Base-by-base conservation (phyloP, 139 green algal species). In the Astrephomene gubernaculifera region DNA sequence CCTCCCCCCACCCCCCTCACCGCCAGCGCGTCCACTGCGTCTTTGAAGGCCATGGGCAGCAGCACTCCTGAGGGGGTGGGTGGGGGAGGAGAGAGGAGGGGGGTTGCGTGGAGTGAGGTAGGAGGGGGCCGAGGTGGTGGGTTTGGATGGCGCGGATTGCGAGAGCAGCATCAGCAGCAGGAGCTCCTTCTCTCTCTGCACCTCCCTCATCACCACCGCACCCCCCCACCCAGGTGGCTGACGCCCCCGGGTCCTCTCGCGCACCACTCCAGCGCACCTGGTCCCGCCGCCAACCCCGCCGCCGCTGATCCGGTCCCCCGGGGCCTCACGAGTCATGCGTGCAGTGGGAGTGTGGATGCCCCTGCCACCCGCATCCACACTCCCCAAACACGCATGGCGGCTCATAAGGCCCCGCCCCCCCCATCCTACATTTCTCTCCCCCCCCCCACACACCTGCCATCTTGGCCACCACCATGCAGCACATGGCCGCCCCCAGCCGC, bases 31-130 rank as follows among this genome's bases (percentile, higher is more conserved):
- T 98, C 95, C 4, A 98, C 90, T 1, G 94, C 96, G 0, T 83
- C 53, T 70, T 97, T 97, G 45, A 98, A 93, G 76, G 90, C 94
- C 22, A 97, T 49, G 1, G 96, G 96, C 27, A 91, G 90, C 10
- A 90, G 71, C 49, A 98, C 71, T 43, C 96, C 96, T 92, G 95
- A 86, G 53, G 63, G 33, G 44, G 87, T 25, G 71, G 64, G 25
- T 8, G 24, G 39, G 29, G 21, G 71, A 36, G 3, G 14, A 10
- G 69, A 22, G 29, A 44, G 14, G 67, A 36, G 36, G 54, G 41
- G 63, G 33, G 44, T 86, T 25, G 71, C 53, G 25, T 8, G 24
- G 39, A 22, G 21, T 67, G 29, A 3, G 14, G 21, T 54, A 22
- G 29, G 36, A 22, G 67, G 31, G 36, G 54, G 41, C n/a, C n/a